Percentiles rank a stretch among this genome's conserved stretches.
phyloP scores from a whole-genome alignment of 2,329 filamentous ascomycete genomes.

The Penicillium thymicola region DNA sequence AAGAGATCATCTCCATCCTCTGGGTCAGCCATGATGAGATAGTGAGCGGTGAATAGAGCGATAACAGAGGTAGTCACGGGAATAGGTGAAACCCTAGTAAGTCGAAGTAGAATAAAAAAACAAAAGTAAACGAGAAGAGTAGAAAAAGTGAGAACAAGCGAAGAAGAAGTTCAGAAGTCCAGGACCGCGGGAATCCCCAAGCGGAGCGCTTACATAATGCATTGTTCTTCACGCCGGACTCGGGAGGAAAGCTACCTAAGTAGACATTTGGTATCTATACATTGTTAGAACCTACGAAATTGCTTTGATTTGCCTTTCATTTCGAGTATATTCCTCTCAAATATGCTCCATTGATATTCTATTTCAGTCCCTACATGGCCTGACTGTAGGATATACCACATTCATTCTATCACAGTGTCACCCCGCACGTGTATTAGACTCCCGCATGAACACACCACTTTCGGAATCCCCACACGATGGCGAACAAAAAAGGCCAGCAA shows the following conservation, averaged over 20 bases:
- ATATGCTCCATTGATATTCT: constrained; percentile 3
- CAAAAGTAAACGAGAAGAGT: not conserved
- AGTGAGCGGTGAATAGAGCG: not conserved
- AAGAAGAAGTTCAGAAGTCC: constrained; percentile 16
- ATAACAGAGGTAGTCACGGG: not conserved
- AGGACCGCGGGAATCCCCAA: constrained; percentile 13
- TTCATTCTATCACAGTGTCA: constrained; percentile 12
- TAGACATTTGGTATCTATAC: not conserved
- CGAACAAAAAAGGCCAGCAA: constrained; percentile 62
- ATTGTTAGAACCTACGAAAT: not conserved
- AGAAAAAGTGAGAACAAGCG: constrained; percentile 2
- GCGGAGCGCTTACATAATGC: constrained; percentile 19
- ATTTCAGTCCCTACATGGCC: constrained; percentile 11
- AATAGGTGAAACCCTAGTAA: not conserved
- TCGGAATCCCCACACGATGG: constrained; percentile 29
- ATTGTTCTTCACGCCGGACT: not conserved
- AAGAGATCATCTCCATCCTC: constrained; percentile 94
- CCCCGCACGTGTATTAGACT: constrained; percentile 21
- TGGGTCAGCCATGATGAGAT: constrained; percentile 67
- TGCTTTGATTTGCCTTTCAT: not conserved
- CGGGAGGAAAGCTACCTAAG: not conserved
- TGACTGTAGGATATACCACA: constrained; percentile 11
- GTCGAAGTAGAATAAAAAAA: not conserved
- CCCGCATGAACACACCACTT: constrained; percentile 15
- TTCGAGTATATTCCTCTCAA: not conserved